Base-by-base conservation (phyloP, 1,284 basidiomycete genomes). In the Pyrrhoderma noxium region DNA sequence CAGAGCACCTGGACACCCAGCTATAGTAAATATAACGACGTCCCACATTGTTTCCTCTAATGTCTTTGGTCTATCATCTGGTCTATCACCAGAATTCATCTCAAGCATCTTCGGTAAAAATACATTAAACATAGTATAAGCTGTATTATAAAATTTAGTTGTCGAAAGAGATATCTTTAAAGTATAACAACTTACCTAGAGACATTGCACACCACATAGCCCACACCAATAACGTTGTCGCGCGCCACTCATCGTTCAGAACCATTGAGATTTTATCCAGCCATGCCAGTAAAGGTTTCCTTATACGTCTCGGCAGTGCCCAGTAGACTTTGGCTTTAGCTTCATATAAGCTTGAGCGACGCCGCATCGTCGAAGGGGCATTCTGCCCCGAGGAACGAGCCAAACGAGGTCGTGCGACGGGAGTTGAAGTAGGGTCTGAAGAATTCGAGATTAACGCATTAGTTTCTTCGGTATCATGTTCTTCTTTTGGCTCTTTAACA, bases 91-190 rank as follows among this genome's bases (percentile, higher is more conserved):
- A 3, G 55, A 54, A 16, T 71, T 62, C 58, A 74, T 77, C 71
- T 93, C 93, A 25, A 98, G 71, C 13, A 95, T 75, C 61, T 93
- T 93, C 0, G 95, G 95, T 18, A 97, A 75, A 66, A 87, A 98
- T 11, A 96, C 93, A 62, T 98, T 99, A 71, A 98, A 98, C 83
- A 95, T 95, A 5, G 91, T 97, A 62, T 83, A 93, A 1, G 84
- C 92, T 86, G 5, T 62, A 47, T 47, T 56, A 16, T 9, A 2
- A 22, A 9, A 37, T 27, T 34, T 19, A 41, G 34, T 49, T 5
- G 19, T 14, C 5, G 23, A 5, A 8, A 14, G 16, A 5, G 16
- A 16, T 14, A 18, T 40, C n/a, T n/a, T n/a, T 5, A 40, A 11
- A n/a, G 8, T 19, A 25, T 19, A 21, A 18, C 27, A n/a, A 67